A percentile compares a stretch with the other conserved stretches of the same genome.
Evolutionary conservation across 1,284 basidiomycete species (phyloP).

Genomic region (Ustilago curta): DNA sequence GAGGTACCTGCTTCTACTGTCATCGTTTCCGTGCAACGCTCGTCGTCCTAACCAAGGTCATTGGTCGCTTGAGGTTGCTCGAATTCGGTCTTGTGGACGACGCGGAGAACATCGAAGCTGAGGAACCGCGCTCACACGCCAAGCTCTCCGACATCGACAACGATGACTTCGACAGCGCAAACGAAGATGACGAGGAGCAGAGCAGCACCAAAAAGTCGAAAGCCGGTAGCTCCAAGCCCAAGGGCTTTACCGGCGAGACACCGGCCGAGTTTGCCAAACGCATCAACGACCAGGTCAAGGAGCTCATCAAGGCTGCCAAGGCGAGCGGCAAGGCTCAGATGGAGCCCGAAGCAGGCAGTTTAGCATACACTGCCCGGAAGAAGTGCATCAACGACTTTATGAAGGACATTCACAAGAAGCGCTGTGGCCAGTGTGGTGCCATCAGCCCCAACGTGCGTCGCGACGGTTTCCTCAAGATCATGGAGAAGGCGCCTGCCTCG

Average conservation of each 20-base stretch:
- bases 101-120: conserved; percentile 75
- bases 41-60: conserved; percentile 75
- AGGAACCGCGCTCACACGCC: conserved; percentile 35
- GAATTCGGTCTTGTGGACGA: conserved; percentile 89
- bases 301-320: conserved; percentile 75
- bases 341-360: conserved; percentile 72
- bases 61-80: conserved; percentile 87
- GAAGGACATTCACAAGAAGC: conserved; percentile 77
- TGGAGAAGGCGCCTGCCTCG: conserved; percentile 73
- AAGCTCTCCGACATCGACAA: conserved; percentile 23
- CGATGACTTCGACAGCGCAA: conserved; percentile 44
- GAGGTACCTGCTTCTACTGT: conserved; percentile 94
- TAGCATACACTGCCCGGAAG: conserved; percentile 89
- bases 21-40: conserved; percentile 85
- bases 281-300: conserved; percentile 72
- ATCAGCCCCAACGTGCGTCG: conserved; percentile 89
- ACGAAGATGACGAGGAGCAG: conserved; percentile 53
- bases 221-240: conserved; percentile 26
- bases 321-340: conserved; percentile 70
- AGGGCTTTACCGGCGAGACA: conserved; percentile 65
- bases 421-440: conserved; percentile 83
- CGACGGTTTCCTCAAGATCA: conserved; percentile 92
- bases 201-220: conserved; percentile 69
- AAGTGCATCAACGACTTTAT: conserved; percentile 85
- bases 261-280: conserved; percentile 62